Evolutionary conservation across 2,329 filamentous ascomycete genomes (phyloP).

Genomic region (Epichloe festucae): DNA sequence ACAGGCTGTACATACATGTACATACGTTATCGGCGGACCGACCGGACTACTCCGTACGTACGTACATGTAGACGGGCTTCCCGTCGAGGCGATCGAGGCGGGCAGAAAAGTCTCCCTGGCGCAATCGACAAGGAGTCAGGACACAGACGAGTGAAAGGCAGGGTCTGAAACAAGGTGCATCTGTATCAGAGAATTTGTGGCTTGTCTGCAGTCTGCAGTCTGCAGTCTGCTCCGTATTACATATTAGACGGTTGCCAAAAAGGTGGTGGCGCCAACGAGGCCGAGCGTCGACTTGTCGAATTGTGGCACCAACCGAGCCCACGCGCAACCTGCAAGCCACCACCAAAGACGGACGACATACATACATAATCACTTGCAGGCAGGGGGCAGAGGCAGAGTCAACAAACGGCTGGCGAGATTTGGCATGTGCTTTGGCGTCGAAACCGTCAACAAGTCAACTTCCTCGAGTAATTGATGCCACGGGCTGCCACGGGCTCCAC

Average conservation of each 20-base stretch:
- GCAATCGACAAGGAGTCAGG: no score
- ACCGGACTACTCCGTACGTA: no score
- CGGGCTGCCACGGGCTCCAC: conserved; percentile 4
- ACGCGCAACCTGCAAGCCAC: neutral
- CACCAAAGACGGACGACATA: neutral
- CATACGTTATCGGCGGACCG: no score
- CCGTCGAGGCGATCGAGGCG: no score
- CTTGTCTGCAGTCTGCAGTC: neutral
- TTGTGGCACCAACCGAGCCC: no score
- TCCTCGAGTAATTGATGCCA: neutral
- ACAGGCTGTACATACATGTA: no score
- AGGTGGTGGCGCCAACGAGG: neutral
- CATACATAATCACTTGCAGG: no score
- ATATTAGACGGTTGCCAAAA: neutral
- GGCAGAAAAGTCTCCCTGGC: no score
- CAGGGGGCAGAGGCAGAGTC: no score
- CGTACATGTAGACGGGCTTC: no score
- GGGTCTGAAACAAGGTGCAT: neutral
- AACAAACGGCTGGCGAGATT: neutral
- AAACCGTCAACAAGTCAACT: conserved; percentile 1
- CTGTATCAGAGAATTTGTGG: neutral
- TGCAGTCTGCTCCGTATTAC: no score
- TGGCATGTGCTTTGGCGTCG: conserved; percentile 3
- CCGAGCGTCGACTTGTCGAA: neutral
- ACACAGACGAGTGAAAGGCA: neutral